phyloP scores from a whole-genome alignment of 176 grass and related monocot genomes.

The Cocos nucifera region DNA sequence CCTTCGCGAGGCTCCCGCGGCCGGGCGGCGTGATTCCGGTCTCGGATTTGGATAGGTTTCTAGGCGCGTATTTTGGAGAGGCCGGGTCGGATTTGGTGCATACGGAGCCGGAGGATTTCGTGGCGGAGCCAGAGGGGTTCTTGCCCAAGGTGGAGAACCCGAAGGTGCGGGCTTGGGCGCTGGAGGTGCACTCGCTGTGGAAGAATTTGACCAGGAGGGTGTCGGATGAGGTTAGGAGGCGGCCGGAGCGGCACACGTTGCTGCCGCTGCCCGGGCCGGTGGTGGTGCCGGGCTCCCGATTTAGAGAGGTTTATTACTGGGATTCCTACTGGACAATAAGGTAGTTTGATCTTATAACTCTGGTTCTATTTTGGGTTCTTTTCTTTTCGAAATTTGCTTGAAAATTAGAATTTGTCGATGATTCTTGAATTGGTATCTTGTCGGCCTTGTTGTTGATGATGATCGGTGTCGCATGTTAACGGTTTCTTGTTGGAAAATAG shows the following conservation, averaged over 20 bases:
- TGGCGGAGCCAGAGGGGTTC: constrained; percentile 49
- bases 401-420: too few species aligned
- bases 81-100: constrained; percentile 62
- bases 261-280: constrained; percentile 37
- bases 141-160: constrained; percentile 45
- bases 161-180: constrained; percentile 64
- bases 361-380: too few species aligned
- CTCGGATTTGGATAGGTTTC: constrained; percentile 26
- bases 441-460: too few species aligned
- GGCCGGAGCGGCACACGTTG: constrained; percentile 61
- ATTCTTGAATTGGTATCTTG: too few species aligned
- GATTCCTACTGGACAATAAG: constrained; percentile 90
- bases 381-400: too few species aligned
- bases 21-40: constrained; percentile 14
- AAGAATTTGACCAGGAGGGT: constrained; percentile 41
- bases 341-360: constrained; percentile 15
- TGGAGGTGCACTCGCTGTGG: constrained; percentile 89
- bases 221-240: constrained; percentile 22
- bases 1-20: constrained; percentile 27
- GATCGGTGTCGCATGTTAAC: too few species aligned
- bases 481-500: too few species aligned
- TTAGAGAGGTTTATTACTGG: constrained; percentile 97
- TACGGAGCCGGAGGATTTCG: constrained; percentile 44
- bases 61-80: constrained; percentile 32
- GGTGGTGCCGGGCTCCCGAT: constrained; percentile 72